Percentiles rank a stretch among this genome's conserved stretches.
phyloP scores from a whole-genome alignment of 2,329 filamentous ascomycete species.

The Fusarium sp. region DNA sequence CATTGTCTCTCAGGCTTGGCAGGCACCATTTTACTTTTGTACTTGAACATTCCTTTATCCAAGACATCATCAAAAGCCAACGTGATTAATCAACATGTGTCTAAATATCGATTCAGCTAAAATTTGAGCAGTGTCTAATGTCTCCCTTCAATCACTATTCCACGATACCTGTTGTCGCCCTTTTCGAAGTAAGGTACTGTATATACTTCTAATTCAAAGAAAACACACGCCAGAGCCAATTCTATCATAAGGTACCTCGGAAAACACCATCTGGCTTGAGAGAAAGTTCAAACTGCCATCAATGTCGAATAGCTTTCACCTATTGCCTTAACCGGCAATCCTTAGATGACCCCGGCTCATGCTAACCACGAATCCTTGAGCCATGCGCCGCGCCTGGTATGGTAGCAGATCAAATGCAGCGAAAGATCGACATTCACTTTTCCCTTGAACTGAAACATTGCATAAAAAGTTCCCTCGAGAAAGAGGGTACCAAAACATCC shows the following conservation, averaged over 20 bases:
- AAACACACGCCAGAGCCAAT: constrained; percentile 6
- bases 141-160: neutral
- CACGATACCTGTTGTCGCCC: neutral
- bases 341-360: neutral
- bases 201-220: constrained; percentile 7
- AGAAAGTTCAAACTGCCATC: neutral
- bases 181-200: neutral
- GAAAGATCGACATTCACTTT: constrained; percentile 5
- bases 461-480: neutral
- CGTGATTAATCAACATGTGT: neutral
- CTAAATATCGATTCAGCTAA: neutral
- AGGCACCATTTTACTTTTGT: neutral
- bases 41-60: neutral
- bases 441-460: neutral
- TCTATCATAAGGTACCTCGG: neutral
- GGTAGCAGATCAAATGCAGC: neutral
- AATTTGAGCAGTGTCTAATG: neutral
- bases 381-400: constrained; percentile 3
- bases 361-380: neutral
- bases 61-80: constrained; percentile 4
- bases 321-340: neutral
- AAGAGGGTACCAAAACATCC: neutral
- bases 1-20: neutral
- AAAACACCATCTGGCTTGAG: neutral
- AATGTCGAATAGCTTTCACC: neutral